Conservation (phyloP, 176 grass and related monocot genomes). For the Zea luxurians region DNA sequence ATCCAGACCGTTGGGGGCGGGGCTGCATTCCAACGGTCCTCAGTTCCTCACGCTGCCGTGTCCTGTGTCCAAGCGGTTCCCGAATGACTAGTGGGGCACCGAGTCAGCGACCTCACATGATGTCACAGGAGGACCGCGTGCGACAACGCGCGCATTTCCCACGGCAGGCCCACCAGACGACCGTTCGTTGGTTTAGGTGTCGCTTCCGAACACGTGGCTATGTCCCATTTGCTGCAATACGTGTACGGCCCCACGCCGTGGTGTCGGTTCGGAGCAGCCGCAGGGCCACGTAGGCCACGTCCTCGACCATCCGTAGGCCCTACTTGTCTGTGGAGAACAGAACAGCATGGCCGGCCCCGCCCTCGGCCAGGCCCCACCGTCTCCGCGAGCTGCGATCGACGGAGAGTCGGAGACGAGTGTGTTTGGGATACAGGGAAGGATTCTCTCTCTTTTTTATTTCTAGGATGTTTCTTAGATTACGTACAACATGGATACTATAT, state of each 20-base stretch:
- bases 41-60: too few relatives aligned
- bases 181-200: slow-evolving; percentile 48
- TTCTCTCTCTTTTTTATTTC: too few relatives aligned
- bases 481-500: too few relatives aligned
- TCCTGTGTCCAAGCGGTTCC: too few relatives aligned
- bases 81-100: not conserved
- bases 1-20: not conserved
- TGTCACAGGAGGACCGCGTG: not conserved
- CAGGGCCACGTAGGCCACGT: not conserved
- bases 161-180: slow-evolving; percentile 17
- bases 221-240: not conserved
- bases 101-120: fast-evolving
- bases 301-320: not conserved
- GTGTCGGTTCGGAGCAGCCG: slow-evolving; percentile 25
- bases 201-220: not conserved
- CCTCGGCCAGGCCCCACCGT: too few relatives aligned
- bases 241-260: not conserved
- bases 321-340: not conserved
- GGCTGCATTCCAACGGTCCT: not conserved
- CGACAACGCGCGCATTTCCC: not conserved
- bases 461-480: too few relatives aligned
- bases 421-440: too few relatives aligned
- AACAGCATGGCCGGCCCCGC: not conserved
- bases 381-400: too few relatives aligned
- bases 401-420: too few relatives aligned